These are phyloP conservation scores for Pholiota molesta DNA, from an alignment of 768 basidiomycete genomes.

Conservation along the genomic window DNA sequence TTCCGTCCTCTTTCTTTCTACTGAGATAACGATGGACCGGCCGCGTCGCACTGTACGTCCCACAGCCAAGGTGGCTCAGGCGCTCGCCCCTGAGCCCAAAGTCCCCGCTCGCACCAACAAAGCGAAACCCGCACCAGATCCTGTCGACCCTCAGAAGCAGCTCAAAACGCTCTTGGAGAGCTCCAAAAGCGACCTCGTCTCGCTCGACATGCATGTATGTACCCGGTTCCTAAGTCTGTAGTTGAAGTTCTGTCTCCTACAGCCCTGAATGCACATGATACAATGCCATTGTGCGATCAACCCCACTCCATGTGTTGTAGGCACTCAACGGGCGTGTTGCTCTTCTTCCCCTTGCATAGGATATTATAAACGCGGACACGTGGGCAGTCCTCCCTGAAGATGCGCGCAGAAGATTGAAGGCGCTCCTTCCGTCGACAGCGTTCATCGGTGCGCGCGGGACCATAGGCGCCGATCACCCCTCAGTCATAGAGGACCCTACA, in stretches of 20 bases:
- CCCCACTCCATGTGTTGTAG: constrained; percentile 9
- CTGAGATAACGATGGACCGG: constrained; percentile 24
- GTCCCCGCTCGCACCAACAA: constrained; percentile 23
- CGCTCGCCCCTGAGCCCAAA: constrained; percentile 5
- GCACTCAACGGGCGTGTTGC: constrained; percentile 28
- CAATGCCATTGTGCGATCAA: constrained; percentile 1
- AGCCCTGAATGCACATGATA: not conserved
- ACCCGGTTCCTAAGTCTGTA: not conserved
- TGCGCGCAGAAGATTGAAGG: constrained; percentile 36
- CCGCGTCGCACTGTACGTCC: constrained; percentile 31
- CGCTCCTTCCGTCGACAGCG: constrained; percentile 50
- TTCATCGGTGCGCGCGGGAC: constrained; percentile 35
- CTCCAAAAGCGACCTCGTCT: constrained; percentile 51
- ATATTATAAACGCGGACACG: constrained; percentile 47
- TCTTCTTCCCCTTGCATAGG: constrained; percentile 32
- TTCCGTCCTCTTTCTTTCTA: not conserved
- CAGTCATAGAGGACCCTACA: constrained; percentile 18
- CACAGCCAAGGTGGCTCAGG: constrained; percentile 15
- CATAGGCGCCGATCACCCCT: constrained; percentile 42
- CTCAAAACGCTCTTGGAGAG: constrained; percentile 45
- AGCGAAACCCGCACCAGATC: constrained; percentile 30
- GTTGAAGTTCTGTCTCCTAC: not conserved
- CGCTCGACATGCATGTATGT: constrained; percentile 55
- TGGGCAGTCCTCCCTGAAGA: constrained; percentile 51
- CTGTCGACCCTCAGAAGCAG: constrained; percentile 33